phyloP scores from a whole-genome alignment of 2,329 filamentous ascomycete genomes.

The Fusarium tjaetaba region DNA sequence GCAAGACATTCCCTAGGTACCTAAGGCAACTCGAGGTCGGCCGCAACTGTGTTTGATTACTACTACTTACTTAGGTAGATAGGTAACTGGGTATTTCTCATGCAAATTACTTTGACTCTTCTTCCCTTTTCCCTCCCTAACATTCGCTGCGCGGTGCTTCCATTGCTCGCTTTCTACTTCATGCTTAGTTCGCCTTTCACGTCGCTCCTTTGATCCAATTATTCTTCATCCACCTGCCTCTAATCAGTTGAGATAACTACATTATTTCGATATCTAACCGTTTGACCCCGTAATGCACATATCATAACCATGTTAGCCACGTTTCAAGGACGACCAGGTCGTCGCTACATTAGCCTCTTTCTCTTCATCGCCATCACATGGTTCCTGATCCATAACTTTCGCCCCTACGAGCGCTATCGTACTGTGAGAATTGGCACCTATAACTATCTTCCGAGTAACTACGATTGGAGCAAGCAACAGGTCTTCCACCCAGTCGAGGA shows the following conservation, averaged over 20 bases:
- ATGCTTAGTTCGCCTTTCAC: background rate
- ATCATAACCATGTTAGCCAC: conserved; percentile 46
- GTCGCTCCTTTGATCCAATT: conserved; percentile 15
- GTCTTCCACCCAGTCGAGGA: conserved; percentile 47
- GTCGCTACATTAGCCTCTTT: conserved; percentile 48
- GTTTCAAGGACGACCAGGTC: conserved; percentile 46
- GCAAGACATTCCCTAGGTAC: background rate
- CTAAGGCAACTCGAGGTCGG: background rate
- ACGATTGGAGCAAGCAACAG: conserved; percentile 51
- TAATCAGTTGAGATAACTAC: conserved; percentile 1
- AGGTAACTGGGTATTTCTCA: background rate
- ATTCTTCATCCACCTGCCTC: background rate
- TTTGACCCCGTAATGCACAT: conserved; percentile 26
- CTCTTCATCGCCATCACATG: conserved; percentile 42
- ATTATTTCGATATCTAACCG: background rate
- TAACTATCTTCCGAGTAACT: conserved; percentile 50
- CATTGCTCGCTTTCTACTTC: background rate
- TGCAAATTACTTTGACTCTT: background rate
- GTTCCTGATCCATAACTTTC: conserved; percentile 44
- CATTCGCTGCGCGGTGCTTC: background rate
- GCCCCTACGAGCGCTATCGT: conserved; percentile 30
- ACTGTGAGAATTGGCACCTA: conserved; percentile 37
- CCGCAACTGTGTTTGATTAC: background rate
- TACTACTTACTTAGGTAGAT: background rate
- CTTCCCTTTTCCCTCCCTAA: background rate